Conservation (phyloP, 1,284 basidiomycete genomes). For the Ganoderma sinense region DNA sequence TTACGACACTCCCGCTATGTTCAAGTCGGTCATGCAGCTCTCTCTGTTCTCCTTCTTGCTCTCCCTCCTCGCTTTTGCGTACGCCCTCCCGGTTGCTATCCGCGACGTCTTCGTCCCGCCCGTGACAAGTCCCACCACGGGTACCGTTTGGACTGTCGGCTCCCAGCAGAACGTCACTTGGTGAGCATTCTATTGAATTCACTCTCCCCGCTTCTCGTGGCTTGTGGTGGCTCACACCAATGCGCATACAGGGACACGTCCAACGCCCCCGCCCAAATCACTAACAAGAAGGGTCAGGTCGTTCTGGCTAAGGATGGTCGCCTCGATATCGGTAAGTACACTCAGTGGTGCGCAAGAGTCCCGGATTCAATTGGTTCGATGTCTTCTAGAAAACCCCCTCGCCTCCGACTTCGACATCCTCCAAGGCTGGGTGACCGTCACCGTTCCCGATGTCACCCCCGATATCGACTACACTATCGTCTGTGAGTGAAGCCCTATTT, state of each 20-base stretch:
- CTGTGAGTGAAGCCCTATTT: conserved; percentile 34
- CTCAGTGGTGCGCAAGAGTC: neutral
- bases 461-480: conserved; percentile 41
- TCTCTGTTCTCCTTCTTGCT: conserved; percentile 35
- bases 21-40: conserved; percentile 33
- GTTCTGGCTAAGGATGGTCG: conserved; percentile 45
- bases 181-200: conserved; percentile 34
- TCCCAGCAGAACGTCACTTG: conserved; percentile 53
- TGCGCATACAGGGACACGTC: conserved; percentile 47
- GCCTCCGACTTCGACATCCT: conserved; percentile 50
- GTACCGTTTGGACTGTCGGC: conserved; percentile 52
- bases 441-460: conserved; percentile 36
- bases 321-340: conserved; percentile 42
- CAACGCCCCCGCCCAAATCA: conserved; percentile 50
- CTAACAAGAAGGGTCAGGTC: conserved; percentile 52
- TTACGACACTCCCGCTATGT: conserved; percentile 30
- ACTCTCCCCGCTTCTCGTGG: neutral
- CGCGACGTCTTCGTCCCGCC: conserved; percentile 58
- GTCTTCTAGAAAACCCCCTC: conserved; percentile 39
- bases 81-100: conserved; percentile 38
- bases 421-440: conserved; percentile 45
- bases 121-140: conserved; percentile 46
- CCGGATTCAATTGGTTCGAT: neutral
- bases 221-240: neutral
- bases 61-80: conserved; percentile 35